These are phyloP conservation scores for Bombardia bombarda DNA, from an alignment of 495 filamentous ascomycete genomes.

Conservation along the genomic window DNA sequence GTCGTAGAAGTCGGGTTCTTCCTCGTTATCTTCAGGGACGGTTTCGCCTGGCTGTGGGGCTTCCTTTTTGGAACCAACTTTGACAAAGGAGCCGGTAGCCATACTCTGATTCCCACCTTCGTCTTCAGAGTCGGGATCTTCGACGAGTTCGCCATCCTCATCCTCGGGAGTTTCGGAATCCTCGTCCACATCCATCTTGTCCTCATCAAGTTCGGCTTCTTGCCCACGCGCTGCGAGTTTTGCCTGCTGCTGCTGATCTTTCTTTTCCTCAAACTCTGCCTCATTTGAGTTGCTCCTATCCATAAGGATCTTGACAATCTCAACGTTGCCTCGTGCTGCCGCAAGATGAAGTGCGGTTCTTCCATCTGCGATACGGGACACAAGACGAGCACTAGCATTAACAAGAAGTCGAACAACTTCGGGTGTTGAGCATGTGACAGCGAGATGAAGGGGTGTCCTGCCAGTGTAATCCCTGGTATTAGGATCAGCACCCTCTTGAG, in stretches of 20 bases:
- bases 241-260: conserved; percentile 39
- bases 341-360: conserved; percentile 73
- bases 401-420: conserved; percentile 64
- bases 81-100: conserved; percentile 60
- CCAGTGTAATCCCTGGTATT: conserved; percentile 71
- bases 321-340: conserved; percentile 54
- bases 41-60: conserved; percentile 21
- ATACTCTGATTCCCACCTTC: conserved; percentile 39
- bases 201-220: conserved; percentile 4
- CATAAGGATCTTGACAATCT: conserved; percentile 63
- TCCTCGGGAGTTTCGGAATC: conserved; percentile 16
- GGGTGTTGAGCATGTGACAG: conserved; percentile 55
- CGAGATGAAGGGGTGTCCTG: conserved; percentile 70
- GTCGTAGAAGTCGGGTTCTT: conserved; percentile 70
- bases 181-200: conserved; percentile 15
- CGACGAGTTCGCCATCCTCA: conserved; percentile 30
- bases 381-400: conserved; percentile 62
- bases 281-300: conserved; percentile 64
- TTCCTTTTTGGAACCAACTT: conserved; percentile 41
- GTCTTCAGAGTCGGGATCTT: conserved; percentile 34
- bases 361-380: conserved; percentile 67
- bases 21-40: conserved; percentile 45
- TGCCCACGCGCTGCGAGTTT: conserved; percentile 10
- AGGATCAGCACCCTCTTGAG: conserved; percentile 50
- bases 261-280: conserved; percentile 51